phyloP scores from a whole-genome alignment of 441 rosid species.

The Brassica hybrid region DNA sequence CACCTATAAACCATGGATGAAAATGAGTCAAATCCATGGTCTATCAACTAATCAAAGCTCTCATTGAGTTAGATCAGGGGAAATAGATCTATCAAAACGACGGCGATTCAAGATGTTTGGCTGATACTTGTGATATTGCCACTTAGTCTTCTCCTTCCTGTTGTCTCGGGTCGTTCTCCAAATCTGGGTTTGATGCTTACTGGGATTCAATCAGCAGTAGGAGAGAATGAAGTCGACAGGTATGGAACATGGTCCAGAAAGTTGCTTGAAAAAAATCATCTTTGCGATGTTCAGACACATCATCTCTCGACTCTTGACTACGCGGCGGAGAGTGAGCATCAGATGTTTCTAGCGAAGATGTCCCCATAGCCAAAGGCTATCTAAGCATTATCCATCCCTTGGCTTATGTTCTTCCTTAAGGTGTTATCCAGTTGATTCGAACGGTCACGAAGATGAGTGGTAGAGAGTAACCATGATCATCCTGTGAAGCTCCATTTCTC shows the following conservation, averaged over 20 bases:
- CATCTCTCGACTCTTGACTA: slow-evolving; percentile 77
- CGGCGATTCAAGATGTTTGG: slow-evolving; percentile 27
- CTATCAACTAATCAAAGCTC: slow-evolving; percentile 66
- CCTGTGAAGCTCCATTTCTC: slow-evolving; percentile 81
- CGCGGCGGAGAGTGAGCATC: slow-evolving; percentile 82
- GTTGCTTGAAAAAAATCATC: slow-evolving; percentile 66
- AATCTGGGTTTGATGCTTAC: slow-evolving; percentile 65
- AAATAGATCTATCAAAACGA: slow-evolving; percentile 43
- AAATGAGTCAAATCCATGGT: too few species aligned
- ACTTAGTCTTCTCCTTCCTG: slow-evolving; percentile 36
- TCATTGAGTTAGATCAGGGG: slow-evolving; percentile 83
- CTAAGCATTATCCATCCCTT: slow-evolving; percentile 67
- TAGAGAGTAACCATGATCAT: slow-evolving; percentile 49
- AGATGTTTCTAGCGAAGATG: slow-evolving; percentile 91
- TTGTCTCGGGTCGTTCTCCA: slow-evolving; percentile 71
- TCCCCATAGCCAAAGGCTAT: slow-evolving; percentile 91
- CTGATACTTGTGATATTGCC: slow-evolving; percentile 52
- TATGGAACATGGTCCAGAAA: slow-evolving; percentile 58
- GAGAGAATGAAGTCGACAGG: slow-evolving; percentile 34
- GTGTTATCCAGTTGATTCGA: slow-evolving; percentile 66
- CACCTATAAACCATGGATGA: too few species aligned
- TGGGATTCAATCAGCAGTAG: slow-evolving; percentile 49
- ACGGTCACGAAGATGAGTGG: slow-evolving; percentile 81
- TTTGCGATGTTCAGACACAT: slow-evolving; percentile 78
- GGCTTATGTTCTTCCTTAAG: slow-evolving; percentile 78